Conservation (phyloP, 768 basidiomycete genomes). For the Daedalea quercina region DNA sequence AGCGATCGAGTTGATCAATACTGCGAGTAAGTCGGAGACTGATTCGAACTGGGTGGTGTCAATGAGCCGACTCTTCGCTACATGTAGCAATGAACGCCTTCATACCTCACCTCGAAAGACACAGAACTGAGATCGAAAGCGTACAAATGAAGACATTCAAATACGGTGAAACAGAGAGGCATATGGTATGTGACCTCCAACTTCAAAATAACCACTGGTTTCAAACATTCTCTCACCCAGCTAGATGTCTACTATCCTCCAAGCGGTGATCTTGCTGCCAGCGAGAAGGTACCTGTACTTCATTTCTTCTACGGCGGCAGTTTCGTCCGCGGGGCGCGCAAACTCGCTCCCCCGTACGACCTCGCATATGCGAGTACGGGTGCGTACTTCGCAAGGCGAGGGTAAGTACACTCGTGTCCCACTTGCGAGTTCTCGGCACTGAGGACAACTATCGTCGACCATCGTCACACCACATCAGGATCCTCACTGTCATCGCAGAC, state of each 20-base stretch:
- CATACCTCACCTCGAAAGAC: constrained; percentile 41
- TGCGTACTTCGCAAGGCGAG: constrained; percentile 52
- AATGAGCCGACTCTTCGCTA: too few species aligned
- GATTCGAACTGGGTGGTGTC: too few species aligned
- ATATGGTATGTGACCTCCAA: constrained; percentile 31
- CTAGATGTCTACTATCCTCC: constrained; percentile 61
- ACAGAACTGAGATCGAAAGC: constrained; percentile 37
- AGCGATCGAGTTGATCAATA: too few species aligned
- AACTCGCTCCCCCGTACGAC: constrained; percentile 37
- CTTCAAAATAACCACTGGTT: background rate
- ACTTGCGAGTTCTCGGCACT: background rate
- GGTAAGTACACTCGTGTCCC: constrained; percentile 19
- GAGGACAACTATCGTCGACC: background rate
- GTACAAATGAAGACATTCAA: constrained; percentile 49
- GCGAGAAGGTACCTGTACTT: constrained; percentile 37
- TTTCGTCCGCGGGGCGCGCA: constrained; percentile 45
- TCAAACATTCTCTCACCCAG: background rate
- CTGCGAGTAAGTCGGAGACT: too few species aligned
- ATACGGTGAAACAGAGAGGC: constrained; percentile 46
- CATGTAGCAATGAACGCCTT: constrained; percentile 26
- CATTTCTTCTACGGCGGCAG: constrained; percentile 68
- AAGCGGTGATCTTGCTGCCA: constrained; percentile 1
- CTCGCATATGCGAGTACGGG: constrained; percentile 53
- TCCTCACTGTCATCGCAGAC: constrained; percentile 61
- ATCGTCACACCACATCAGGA: constrained; percentile 12